phyloP scores from a whole-genome alignment of 2,329 filamentous ascomycete species.

The Phialocephala sp. region DNA sequence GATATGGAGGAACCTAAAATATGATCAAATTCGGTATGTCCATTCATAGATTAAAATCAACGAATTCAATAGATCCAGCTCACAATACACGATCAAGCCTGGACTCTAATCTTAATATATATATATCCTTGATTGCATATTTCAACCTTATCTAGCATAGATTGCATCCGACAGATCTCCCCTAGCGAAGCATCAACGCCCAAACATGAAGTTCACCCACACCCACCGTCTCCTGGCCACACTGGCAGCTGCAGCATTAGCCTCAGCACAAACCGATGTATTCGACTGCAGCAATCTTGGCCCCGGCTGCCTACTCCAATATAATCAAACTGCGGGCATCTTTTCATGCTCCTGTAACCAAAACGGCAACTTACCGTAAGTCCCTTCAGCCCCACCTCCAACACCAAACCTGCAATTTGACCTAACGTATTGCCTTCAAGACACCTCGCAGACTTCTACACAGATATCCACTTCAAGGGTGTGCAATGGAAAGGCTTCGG shows the following conservation, averaged over 20 bases:
- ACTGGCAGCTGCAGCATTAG: background rate
- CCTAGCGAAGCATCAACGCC: background rate
- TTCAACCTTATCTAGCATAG: background rate
- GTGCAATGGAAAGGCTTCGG: background rate
- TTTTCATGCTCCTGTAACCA: background rate
- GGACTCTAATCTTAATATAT: background rate
- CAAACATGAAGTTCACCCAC: background rate
- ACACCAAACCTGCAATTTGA: background rate
- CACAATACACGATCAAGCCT: background rate
- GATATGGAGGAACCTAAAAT: background rate
- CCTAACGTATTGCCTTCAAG: background rate
- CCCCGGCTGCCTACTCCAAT: background rate
- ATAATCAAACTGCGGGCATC: background rate
- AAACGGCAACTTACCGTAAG: background rate
- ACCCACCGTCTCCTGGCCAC: background rate
- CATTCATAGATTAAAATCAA: background rate
- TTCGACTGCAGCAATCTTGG: slow-evolving; percentile 2
- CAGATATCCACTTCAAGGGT: background rate
- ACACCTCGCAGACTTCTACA: slow-evolving; percentile 8
- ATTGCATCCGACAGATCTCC: background rate
- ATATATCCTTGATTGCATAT: background rate
- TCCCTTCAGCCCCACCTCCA: background rate
- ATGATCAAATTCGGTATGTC: background rate
- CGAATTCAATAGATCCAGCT: background rate
- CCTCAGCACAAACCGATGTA: background rate